These are phyloP conservation scores for Mucor mucedo DNA, from an alignment of 371 early-diverging fungal species.

Conservation along the genomic window DNA sequence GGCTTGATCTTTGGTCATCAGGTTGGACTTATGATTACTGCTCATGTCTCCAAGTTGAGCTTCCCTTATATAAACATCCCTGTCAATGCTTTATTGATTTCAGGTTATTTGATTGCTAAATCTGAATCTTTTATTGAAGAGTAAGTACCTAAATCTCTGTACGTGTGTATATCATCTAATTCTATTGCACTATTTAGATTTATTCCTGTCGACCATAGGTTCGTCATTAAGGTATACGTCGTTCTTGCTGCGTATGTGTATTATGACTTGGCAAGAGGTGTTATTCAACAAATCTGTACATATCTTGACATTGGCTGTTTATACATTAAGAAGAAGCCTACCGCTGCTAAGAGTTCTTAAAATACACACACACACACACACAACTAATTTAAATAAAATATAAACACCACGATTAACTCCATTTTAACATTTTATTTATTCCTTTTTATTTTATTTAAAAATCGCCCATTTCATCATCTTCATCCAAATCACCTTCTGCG, in stretches of 20 bases:
- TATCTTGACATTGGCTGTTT: slow-evolving; percentile 87
- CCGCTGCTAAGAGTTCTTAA: slow-evolving; percentile 27
- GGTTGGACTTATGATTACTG: slow-evolving; percentile 83
- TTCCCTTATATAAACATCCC: slow-evolving; percentile 82
- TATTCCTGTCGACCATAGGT: slow-evolving; percentile 30
- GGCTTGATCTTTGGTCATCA: slow-evolving; percentile 87
- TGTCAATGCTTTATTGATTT: slow-evolving; percentile 42
- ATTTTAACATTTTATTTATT: slow-evolving; percentile 1
- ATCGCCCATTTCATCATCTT: slow-evolving; percentile 69
- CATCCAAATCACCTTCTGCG: slow-evolving; percentile 83
- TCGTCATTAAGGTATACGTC: slow-evolving; percentile 30
- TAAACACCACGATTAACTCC: neutral
- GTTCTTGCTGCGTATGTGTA: slow-evolving; percentile 54
- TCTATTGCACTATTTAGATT: slow-evolving; percentile 12
- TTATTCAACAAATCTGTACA: slow-evolving; percentile 83
- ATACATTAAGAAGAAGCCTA: slow-evolving; percentile 71
- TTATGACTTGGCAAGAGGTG: slow-evolving; percentile 68
- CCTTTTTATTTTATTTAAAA: slow-evolving; percentile 31
- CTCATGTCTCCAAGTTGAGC: slow-evolving; percentile 81
- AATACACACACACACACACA: neutral
- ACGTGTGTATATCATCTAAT: too few relatives aligned
- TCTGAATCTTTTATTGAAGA: slow-evolving; percentile 51
- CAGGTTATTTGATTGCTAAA: slow-evolving; percentile 73
- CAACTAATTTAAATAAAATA: neutral
- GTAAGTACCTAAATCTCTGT: slow-evolving; percentile 40